Base-by-base conservation (phyloP, 441 rosid species). In the Brassica hybrid region DNA sequence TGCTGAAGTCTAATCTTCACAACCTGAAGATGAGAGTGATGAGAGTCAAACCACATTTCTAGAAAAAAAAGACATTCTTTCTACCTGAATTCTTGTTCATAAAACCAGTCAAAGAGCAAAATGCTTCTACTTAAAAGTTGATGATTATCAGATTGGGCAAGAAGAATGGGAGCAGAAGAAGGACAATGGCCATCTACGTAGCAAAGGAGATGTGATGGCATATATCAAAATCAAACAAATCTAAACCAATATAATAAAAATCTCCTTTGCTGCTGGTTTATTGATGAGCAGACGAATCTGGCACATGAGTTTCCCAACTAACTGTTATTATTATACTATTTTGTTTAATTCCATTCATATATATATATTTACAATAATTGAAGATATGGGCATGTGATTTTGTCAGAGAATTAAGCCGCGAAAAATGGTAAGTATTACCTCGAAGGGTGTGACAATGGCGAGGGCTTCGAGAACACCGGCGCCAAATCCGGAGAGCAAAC, bases 381-480 rank as follows among this genome's bases (percentile, higher is more conserved):
- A 36, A 4, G n/a, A 9, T 0, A 23, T 6, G 7, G 10, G 0
- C 72, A 68, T 69, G 61, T 60, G 72, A 59, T 30, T 66, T 27
- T 1, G 32, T 27, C 6, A 27, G 32, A 27, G 5, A 27, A 4
- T 57, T 45, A 73, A 7, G 10, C 43, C 43, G 45, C 72, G 48
- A 65, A 56, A 67, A 57, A 3, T 0, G 64, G 23, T 21, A 48
- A 32, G 32, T 79, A 0, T 21, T 43, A 91, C 98, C 96, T 95
- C 98, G 61, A 93, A 95, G 6, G 99, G 99, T 27, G 99, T 91
- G 21, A 95, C 97, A 70, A 93, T 90, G 64, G 79, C 92, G 62
- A 95, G 94, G 54, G 97, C 98, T 82, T 95, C 99, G 0, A 91
- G 94, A 65, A 95, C 99, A 0, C 97, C 97, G 32, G 99, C 99